Conservation (phyloP, 2,329 filamentous ascomycete genomes). For the Fusarium sp. region DNA sequence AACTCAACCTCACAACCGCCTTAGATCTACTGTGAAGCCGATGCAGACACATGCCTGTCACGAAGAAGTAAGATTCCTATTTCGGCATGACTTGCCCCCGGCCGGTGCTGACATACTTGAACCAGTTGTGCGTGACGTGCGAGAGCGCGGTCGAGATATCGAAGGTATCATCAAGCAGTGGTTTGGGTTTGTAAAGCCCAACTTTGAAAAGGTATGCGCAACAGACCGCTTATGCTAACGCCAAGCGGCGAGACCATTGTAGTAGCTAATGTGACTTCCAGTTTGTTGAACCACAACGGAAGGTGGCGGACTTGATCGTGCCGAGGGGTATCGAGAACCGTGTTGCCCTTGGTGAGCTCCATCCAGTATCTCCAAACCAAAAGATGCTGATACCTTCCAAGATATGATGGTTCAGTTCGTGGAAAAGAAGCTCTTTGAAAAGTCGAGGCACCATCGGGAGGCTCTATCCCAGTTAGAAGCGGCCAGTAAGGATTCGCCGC, state of each 20-base stretch:
- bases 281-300: slow-evolving; percentile 92
- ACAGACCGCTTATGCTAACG: background rate
- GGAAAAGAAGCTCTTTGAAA: slow-evolving; percentile 86
- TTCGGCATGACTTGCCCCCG: background rate
- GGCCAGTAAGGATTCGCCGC: slow-evolving; percentile 77
- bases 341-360: slow-evolving; percentile 82
- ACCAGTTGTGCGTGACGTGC: slow-evolving; percentile 87
- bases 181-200: slow-evolving; percentile 97
- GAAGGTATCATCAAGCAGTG: slow-evolving; percentile 98
- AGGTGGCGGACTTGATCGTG: slow-evolving; percentile 95
- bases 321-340: slow-evolving; percentile 95
- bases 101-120: slow-evolving; percentile 25
- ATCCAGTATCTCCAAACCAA: background rate
- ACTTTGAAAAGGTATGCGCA: slow-evolving; percentile 80
- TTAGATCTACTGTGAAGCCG: slow-evolving; percentile 95
- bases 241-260: background rate
- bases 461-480: slow-evolving; percentile 84
- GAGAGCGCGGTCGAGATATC: slow-evolving; percentile 90
- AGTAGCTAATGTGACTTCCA: slow-evolving; percentile 49
- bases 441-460: slow-evolving; percentile 86
- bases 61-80: slow-evolving; percentile 77
- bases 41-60: slow-evolving; percentile 93
- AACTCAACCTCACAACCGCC: slow-evolving; percentile 17
- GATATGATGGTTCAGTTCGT: slow-evolving; percentile 96
- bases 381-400: slow-evolving; percentile 52